Evolutionary conservation across 352 stramenopile species (phyloP), one percentile per base, ranked within the genome.

Genomic region (Phytophthora syringae): DNA sequence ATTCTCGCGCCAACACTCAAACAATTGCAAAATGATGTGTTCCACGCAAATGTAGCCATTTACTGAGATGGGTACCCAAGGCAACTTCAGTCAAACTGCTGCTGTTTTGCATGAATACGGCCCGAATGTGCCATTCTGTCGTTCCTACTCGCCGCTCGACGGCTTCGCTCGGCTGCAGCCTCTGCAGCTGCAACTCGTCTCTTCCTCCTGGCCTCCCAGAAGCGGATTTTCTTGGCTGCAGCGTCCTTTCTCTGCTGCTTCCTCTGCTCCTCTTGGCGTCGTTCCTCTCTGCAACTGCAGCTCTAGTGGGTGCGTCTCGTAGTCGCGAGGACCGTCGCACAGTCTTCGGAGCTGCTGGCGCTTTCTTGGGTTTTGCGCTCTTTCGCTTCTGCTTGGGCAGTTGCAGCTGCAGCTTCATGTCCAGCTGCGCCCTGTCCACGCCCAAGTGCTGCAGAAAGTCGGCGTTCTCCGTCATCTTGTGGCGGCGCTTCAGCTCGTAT

Each of bases 401-500:
- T 51, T 60, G 40, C 32, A 58, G 20, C 4, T 56, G 18, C 54
- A 45, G 51, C 28, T 24, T 63, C 30, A 63, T 6, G 11, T 55
- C 39, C 44, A 43, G 12, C 18, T 63, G 55, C 34, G 55, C n/a
- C 15, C 47, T 12, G 10, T 22, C 27, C n/a, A 80, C 42, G 16
- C 72, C 72, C 24, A 78, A 27, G 16, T 59, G 52, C 32, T 67
- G 64, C 18, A 78, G 55, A 43, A 81, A 76, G 43, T 63, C 45
- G 37, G 58, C 61, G 61, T 80, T 77, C 57, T 60, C 7, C 16
- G 67, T 58, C 47, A 77, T 74, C 20, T 63, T 68, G 18, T 57
- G 52, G 28, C 60, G 60, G 2, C 67, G 59, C 58, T 77, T 77
- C 40, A 60, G 47, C 43, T 78, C 73, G 44, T 81, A 78, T 36